Percentiles rank a stretch among this genome's conserved stretches.
Conservation (phyloP, 768 basidiomycete genomes). For the Obba rivulosa region DNA sequence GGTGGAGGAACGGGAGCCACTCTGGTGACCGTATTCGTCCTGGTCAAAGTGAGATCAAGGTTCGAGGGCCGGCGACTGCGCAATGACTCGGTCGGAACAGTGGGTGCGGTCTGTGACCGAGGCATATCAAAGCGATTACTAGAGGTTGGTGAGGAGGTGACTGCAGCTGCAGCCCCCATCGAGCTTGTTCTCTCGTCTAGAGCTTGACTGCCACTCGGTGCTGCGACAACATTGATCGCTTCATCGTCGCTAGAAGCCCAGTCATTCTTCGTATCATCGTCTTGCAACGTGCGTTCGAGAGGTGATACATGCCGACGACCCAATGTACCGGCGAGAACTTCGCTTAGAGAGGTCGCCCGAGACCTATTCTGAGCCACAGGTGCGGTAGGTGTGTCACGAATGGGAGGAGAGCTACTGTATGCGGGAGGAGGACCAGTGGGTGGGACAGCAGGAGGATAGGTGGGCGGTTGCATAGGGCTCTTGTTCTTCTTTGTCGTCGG, state of each 20-base stretch:
- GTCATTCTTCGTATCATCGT: constrained; percentile 42
- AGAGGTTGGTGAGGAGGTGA: constrained; percentile 15
- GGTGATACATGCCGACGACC: constrained; percentile 29
- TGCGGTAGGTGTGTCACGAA: constrained; percentile 38
- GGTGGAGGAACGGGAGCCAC: constrained; percentile 33
- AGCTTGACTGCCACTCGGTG: constrained; percentile 78
- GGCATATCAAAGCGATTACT: constrained; percentile 19
- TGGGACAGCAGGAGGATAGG: constrained; percentile 7
- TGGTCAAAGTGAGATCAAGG: constrained; percentile 38
- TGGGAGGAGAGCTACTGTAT: constrained; percentile 35
- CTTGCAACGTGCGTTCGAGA: constrained; percentile 18
- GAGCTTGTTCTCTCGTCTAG: constrained; percentile 81
- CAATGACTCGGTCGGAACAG: constrained; percentile 28
- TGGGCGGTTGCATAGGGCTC: constrained; percentile 8
- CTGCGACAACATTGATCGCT: constrained; percentile 77
- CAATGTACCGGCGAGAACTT: constrained; percentile 50
- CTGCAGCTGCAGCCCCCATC: constrained; percentile 29
- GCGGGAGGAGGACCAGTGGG: constrained; percentile 61
- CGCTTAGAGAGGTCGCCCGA: constrained; percentile 50
- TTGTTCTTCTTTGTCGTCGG: constrained; percentile 13
- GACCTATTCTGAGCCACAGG: constrained; percentile 40
- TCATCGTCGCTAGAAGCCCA: constrained; percentile 84
- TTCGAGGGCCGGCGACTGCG: constrained; percentile 59
- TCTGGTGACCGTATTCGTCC: constrained; percentile 28
- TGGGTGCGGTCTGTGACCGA: constrained; percentile 22